phyloP scores from a whole-genome alignment of 2,329 filamentous ascomycete genomes.

The Sordariomycetes sp. region DNA sequence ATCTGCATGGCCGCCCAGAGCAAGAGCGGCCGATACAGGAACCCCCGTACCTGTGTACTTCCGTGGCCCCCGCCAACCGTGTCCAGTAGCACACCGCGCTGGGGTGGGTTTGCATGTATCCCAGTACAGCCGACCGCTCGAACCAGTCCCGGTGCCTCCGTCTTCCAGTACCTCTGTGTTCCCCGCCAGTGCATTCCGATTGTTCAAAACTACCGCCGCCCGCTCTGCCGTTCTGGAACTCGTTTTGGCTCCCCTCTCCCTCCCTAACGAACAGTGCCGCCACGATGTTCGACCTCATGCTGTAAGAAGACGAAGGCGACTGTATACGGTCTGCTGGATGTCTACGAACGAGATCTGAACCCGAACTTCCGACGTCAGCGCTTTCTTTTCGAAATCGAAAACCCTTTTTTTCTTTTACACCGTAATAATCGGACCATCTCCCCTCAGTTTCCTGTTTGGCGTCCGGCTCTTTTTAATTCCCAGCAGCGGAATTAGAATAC shows the following conservation, averaged over 20 bases:
- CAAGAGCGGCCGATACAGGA: not conserved
- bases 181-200: not conserved
- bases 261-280: slow-evolving; percentile 3
- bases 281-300: slow-evolving; percentile 3
- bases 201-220: slow-evolving; percentile 6
- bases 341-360: slow-evolving; percentile 3
- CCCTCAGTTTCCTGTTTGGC: not conserved
- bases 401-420: not conserved
- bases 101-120: not conserved
- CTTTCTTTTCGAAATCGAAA: not conserved
- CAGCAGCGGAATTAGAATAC: not conserved
- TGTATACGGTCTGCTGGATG: slow-evolving; percentile 6
- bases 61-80: not conserved
- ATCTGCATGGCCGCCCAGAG: not conserved
- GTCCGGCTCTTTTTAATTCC: not conserved
- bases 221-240: not conserved
- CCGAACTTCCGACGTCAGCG: not conserved
- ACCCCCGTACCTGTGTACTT: not conserved
- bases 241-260: not conserved
- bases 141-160: not conserved
- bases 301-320: slow-evolving; percentile 6
- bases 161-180: slow-evolving; percentile 1
- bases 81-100: not conserved
- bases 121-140: not conserved
- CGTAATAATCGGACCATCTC: slow-evolving; percentile 3